Base-by-base conservation (phyloP, 2,329 filamentous ascomycete genomes). In the Arthroderma sp. region DNA sequence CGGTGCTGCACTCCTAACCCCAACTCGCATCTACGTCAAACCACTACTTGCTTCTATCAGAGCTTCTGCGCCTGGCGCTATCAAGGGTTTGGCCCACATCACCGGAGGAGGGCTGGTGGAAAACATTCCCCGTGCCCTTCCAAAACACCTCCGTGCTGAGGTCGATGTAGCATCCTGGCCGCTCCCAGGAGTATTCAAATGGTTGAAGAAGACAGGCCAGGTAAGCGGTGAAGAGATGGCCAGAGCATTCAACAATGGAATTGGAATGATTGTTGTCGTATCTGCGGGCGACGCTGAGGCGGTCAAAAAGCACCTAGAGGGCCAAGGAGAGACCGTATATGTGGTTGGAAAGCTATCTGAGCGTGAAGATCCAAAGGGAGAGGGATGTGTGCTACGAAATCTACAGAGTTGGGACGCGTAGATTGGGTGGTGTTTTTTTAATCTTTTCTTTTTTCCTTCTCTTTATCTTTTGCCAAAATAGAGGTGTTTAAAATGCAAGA, bases 21-120 rank as follows among this genome's bases (percentile, higher is more conserved):
- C 91, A 0, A 98, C 91, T 1, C 77, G 82, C 53, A 95, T 98
- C 61, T 98, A 98, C 65, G 91, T 96, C 56, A 83, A 83, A 61
- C 73, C 83, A 31, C 67, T 94, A 22, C 75, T 96, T 6, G 74
- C 78, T 40, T 75, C 83, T 1, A 69, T 86, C 36, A 29, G 36
- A 2, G 38, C 50, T 38, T 50, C 53, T 3, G 45, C 47, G 2
- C 45, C 52, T 5, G 47, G 50, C 31, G 45, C 50, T 10, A 72
- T 96, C 62, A 94, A 94, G 69, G 91, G 91, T 43, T 83, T 96
- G 63, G 84, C 91, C 7, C 91, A 98, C 67, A 96, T 98, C 67
- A 98, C 91, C 0, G 91, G 91, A 42, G 91, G 91, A 49, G 91
- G 91, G 7, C 75, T 98, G 15, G 72, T 82, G 11, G 91, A 98